Conservation (phyloP, 208 protist species). For the Wallacemonas sp. region DNA sequence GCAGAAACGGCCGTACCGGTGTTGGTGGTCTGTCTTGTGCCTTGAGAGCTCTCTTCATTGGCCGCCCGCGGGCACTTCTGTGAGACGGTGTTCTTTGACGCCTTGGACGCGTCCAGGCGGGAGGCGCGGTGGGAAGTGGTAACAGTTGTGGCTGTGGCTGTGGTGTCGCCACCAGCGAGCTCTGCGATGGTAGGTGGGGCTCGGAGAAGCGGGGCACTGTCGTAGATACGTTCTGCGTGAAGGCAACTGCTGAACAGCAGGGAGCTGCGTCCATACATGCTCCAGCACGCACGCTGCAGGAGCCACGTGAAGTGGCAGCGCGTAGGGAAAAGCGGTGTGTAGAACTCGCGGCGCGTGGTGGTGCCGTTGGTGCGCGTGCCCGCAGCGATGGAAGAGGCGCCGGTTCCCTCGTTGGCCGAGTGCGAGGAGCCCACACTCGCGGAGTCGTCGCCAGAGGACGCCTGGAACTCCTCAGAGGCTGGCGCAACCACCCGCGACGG, state of each 20-base stretch:
- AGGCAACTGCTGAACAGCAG: constrained; percentile 68
- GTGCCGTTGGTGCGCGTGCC: background rate
- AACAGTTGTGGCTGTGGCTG: too few species aligned
- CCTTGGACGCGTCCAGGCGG: too few species aligned
- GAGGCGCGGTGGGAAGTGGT: too few species aligned
- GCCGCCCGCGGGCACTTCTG: too few species aligned
- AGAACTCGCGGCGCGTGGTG: background rate
- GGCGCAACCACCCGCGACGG: background rate
- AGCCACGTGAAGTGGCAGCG: constrained; percentile 73
- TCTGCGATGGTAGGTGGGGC: constrained; percentile 6
- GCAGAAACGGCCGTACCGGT: too few species aligned
- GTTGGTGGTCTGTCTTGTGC: too few species aligned
- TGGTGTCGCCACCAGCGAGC: too few species aligned
- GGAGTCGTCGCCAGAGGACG: constrained; percentile 3
- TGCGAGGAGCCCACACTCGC: background rate
- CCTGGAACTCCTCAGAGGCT: background rate
- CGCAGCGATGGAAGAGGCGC: background rate
- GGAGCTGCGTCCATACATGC: constrained; percentile 55
- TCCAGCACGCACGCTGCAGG: constrained; percentile 57
- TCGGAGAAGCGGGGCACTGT: background rate
- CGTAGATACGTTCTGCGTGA: constrained; percentile 18
- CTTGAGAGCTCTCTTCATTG: too few species aligned
- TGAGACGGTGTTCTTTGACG: too few species aligned
- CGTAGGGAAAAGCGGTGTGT: constrained; percentile 25
- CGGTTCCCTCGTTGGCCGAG: background rate